phyloP scores from a whole-genome alignment of 1,284 basidiomycete genomes.

The Ustilago hordei region DNA sequence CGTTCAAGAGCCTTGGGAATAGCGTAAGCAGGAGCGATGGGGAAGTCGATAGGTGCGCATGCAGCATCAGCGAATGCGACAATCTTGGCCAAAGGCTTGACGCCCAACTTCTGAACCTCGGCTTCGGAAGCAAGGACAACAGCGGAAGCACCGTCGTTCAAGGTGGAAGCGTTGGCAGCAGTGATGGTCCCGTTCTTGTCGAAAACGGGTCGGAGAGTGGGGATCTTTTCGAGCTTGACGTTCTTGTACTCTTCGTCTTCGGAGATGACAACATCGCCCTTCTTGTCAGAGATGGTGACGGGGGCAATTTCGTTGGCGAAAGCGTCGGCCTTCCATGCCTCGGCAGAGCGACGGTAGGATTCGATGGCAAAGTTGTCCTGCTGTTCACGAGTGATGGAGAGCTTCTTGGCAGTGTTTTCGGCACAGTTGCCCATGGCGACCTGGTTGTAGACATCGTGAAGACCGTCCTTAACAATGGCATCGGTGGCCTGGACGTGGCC shows the following conservation, averaged over 20 bases:
- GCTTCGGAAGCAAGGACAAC: constrained; percentile 69
- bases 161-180: constrained; percentile 71
- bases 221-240: constrained; percentile 71
- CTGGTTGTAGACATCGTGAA: constrained; percentile 71
- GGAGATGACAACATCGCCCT: constrained; percentile 82
- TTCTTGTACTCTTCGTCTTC: constrained; percentile 97
- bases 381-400: constrained; percentile 69
- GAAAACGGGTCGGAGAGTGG: constrained; percentile 70
- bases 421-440: constrained; percentile 67
- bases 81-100: constrained; percentile 71
- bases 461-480: constrained; percentile 90
- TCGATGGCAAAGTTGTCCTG: constrained; percentile 82
- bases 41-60: constrained; percentile 96
- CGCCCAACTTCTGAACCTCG: constrained; percentile 66
- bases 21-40: constrained; percentile 90
- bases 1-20: constrained; percentile 88
- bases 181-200: constrained; percentile 71
- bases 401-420: constrained; percentile 70
- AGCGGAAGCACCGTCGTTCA: constrained; percentile 72
- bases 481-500: constrained; percentile 90
- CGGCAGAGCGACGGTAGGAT: constrained; percentile 91
- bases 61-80: constrained; percentile 91
- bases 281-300: constrained; percentile 81
- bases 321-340: constrained; percentile 86
- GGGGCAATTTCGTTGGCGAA: constrained; percentile 92